phyloP scores from a whole-genome alignment of 1,284 basidiomycete genomes.

The Meripilus lineatus region DNA sequence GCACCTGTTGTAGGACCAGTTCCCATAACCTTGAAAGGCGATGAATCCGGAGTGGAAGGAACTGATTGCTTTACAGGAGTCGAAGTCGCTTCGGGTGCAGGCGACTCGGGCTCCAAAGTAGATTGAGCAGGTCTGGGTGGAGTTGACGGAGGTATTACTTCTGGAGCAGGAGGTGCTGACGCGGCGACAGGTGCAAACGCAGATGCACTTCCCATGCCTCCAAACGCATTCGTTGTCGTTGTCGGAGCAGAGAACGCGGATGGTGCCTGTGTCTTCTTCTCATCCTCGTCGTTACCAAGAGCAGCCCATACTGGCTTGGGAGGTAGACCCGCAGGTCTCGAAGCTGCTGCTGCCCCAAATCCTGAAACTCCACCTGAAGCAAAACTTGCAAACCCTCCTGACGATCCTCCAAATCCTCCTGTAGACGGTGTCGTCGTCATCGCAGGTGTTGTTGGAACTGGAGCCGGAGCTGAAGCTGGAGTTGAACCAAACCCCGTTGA shows the following conservation, averaged over 20 bases:
- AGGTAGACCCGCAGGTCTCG: conserved; percentile 7
- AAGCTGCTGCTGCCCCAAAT: conserved; percentile 21
- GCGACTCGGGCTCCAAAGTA: not conserved
- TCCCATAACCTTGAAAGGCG: conserved; percentile 12
- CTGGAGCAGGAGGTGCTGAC: not conserved
- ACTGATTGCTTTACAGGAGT: conserved; percentile 11
- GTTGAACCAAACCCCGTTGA: not conserved
- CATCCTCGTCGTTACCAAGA: conserved; percentile 2
- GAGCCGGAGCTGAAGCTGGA: conserved; percentile 13
- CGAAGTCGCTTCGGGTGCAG: conserved; percentile 1
- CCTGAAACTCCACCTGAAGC: conserved; percentile 24
- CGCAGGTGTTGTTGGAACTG: conserved; percentile 22
- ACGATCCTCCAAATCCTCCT: conserved; percentile 1
- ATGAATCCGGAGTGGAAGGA: conserved; percentile 6
- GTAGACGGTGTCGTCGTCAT: conserved; percentile 6
- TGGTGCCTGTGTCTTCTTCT: conserved; percentile 6
- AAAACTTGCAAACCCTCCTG: conserved; percentile 25
- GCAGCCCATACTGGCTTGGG: conserved; percentile 22
- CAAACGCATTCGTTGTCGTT: conserved; percentile 3
- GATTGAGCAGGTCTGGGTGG: not conserved
- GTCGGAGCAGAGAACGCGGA: conserved; percentile 10
- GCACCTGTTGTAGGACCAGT: conserved; percentile 27
- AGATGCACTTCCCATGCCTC: conserved; percentile 1
- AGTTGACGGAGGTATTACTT: not conserved
- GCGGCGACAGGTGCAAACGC: not conserved